A percentile compares a stretch with the other conserved stretches of the same genome.
Evolutionary conservation across 139 green algal genomes (phyloP).

Genomic region (Picochlorum sp.): DNA sequence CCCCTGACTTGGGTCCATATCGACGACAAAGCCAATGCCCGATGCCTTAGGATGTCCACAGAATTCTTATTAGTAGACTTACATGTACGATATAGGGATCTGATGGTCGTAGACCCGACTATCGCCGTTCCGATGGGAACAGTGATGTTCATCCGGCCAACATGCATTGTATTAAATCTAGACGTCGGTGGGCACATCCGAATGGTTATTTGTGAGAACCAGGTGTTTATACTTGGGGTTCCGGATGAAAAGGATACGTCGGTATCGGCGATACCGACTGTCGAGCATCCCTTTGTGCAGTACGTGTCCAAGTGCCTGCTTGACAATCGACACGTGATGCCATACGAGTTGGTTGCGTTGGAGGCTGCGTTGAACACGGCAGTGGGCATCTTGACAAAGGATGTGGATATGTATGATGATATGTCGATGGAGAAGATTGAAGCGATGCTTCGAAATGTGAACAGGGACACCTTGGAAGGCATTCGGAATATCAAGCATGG

Average conservation of each 20-base stretch:
- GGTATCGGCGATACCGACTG: constrained; percentile 11
- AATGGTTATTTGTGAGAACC: constrained; percentile 24
- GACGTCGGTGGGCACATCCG: constrained; percentile 7
- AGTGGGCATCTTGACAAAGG: constrained; percentile 5
- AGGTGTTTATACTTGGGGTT: constrained; percentile 20
- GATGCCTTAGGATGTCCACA: background rate
- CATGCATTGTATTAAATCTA: constrained; percentile 10
- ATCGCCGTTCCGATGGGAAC: constrained; percentile 16
- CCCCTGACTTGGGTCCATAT: background rate
- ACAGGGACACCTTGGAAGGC: background rate
- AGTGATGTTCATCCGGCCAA: constrained; percentile 21
- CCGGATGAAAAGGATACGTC: background rate
- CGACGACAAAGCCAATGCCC: background rate
- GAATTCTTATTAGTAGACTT: background rate
- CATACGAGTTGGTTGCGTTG: constrained; percentile 40
- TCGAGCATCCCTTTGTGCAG: constrained; percentile 18
- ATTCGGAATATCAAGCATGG: constrained; percentile 4
- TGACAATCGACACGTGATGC: background rate
- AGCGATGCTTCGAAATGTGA: constrained; percentile 19
- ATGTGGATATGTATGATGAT: constrained; percentile 16
- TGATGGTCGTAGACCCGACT: constrained; percentile 18
- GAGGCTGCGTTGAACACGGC: constrained; percentile 21
- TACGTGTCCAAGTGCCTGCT: constrained; percentile 24
- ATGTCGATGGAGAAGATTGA: constrained; percentile 10
- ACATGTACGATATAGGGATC: constrained; percentile 25